Evolutionary conservation across 345 rosid genomes (phyloP).

Genomic region (Trapa bicornis): DNA sequence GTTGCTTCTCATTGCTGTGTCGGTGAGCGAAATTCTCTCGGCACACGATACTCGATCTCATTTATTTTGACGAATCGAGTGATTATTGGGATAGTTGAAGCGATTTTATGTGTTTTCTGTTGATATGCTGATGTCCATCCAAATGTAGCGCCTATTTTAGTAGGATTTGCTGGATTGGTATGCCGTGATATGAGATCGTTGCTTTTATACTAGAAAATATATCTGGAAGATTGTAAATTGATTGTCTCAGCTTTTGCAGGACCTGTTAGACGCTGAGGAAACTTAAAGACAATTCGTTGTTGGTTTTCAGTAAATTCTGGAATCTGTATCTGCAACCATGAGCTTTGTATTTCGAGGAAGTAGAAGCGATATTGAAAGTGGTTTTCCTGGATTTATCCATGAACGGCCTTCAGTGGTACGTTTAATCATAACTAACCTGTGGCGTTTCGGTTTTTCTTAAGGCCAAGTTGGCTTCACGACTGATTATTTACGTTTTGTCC

Average conservation of each 20-base stretch:
- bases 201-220: neutral
- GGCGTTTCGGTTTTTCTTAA: conserved; percentile 2
- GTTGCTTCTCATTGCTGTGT: neutral
- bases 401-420: conserved; percentile 67
- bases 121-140: neutral
- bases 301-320: neutral
- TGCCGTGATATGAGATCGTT: neutral
- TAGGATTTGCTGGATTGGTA: neutral
- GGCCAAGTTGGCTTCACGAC: neutral
- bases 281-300: neutral
- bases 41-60: neutral
- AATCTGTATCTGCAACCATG: conserved; percentile 27
- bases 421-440: neutral
- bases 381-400: conserved; percentile 51
- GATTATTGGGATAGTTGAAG: neutral
- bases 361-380: conserved; percentile 74
- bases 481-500: neutral
- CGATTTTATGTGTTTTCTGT: neutral
- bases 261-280: neutral
- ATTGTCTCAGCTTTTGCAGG: neutral
- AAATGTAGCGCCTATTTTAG: neutral
- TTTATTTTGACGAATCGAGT: neutral
- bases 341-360: conserved; percentile 79
- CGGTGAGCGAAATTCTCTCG: neutral
- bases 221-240: neutral